These are phyloP conservation scores for Orbilia quercus DNA, from an alignment of 2,329 filamentous ascomycete species.

Conservation along the genomic window DNA sequence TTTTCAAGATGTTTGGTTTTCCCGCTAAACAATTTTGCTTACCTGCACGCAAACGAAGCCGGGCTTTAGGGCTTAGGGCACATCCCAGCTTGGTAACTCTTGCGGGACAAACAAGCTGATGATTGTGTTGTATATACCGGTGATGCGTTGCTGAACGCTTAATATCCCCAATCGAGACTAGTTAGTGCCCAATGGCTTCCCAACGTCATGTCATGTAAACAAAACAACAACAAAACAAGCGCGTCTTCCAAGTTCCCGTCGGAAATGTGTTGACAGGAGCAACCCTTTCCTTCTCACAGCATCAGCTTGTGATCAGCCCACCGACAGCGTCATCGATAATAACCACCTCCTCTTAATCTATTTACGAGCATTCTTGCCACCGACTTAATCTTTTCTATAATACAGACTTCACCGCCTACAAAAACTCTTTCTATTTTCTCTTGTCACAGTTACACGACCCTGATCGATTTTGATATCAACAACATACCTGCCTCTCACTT, in stretches of 20 bases:
- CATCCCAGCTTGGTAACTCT: background rate
- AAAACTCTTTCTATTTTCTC: background rate
- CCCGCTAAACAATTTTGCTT: slow-evolving; percentile 22
- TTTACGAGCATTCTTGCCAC: slow-evolving; percentile 21
- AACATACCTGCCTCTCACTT: background rate
- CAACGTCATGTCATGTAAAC: slow-evolving; percentile 50
- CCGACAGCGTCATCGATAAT: slow-evolving; percentile 38
- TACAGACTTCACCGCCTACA: slow-evolving; percentile 21
- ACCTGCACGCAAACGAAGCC: slow-evolving; percentile 15
- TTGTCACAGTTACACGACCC: background rate
- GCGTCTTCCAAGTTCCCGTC: slow-evolving; percentile 38
- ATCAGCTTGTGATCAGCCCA: slow-evolving; percentile 48
- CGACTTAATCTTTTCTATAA: background rate
- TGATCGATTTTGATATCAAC: slow-evolving; percentile 16
- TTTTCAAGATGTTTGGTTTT: slow-evolving; percentile 50
- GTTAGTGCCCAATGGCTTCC: background rate
- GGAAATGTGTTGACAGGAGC: slow-evolving; percentile 53
- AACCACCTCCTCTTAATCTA: slow-evolving; percentile 4
- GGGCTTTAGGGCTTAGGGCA: slow-evolving; percentile 49
- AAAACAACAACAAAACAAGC: slow-evolving; percentile 56
- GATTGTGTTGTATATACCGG: slow-evolving; percentile 11
- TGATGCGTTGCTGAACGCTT: slow-evolving; percentile 17
- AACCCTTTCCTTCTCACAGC: slow-evolving; percentile 22
- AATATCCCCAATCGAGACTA: slow-evolving; percentile 21
- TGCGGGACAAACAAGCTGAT: background rate